Base-by-base conservation (phyloP, 257 asterid species). In the Penstemon eatonii region DNA sequence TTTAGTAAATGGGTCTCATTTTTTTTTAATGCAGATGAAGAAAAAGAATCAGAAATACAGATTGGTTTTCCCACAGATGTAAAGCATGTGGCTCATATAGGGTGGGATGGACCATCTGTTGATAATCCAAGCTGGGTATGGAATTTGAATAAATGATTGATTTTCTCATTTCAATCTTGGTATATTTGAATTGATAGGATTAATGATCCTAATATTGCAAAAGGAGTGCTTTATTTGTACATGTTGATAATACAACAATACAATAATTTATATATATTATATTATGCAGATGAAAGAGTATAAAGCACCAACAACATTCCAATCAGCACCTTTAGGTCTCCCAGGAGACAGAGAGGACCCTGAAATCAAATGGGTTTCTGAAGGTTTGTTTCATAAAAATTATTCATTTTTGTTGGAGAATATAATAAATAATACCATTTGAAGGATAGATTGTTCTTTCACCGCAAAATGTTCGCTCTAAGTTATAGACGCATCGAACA, bases 1-100 rank as follows among this genome's bases (percentile, higher is more conserved):
- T 7, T 40, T 7, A 15, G 18, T 15, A 15, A 15, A 15, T 15
- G 5, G 4, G 3, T 43, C 5, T 13, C 15, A 13, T 57, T 4
- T 38, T 36, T 4, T 33, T 13, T 46, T 69, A 19, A 66, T 71
- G 80, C 84, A 85, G 97, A 91, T 52, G 99, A 89, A 67, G 95
- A 83, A 7, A 89, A 87, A 76, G 88, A 86, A 67, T 73, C 78
- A 37, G 89, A 87, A 4, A 83, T 94, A 43, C 86, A 91, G 79
- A 94, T 94, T 81, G 99, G 97, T 33, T 73, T 84, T 12, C 99
- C 97, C 60, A 91, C 96, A 57, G 97, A 94, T 76, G 99, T 94
- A 70, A 94, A 94, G 83, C 99, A 94, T 72, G 97, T 94, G 56
- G 97, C 96, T 71, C 99, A 94, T 61, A 93, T 93, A 6, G 98